These are phyloP conservation scores for Silene coronaria DNA, from an alignment of 179 eudicot genomes.

Conservation along the genomic window DNA sequence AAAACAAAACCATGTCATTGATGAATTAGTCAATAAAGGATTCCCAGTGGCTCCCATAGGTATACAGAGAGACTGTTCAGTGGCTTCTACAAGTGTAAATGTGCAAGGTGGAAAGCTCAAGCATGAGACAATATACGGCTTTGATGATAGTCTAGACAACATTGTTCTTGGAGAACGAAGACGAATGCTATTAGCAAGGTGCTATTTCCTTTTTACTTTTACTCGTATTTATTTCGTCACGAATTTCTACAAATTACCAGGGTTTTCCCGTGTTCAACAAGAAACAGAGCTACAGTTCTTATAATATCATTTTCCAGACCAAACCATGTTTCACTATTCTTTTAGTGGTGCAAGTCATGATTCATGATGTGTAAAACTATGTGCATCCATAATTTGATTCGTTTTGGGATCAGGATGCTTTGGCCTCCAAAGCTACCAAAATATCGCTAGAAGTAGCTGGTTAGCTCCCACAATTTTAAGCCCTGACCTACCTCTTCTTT, in stretches of 20 bases:
- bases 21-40: slow-evolving; percentile 1
- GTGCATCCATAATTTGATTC: background rate
- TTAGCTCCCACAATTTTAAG: background rate
- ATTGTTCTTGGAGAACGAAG: slow-evolving; percentile 50
- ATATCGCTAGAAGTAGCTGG: background rate
- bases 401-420: background rate
- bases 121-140: slow-evolving; percentile 31
- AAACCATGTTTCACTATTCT: background rate
- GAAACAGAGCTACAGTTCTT: background rate
- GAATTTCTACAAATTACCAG: background rate
- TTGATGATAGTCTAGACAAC: slow-evolving; percentile 54
- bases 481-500: background rate
- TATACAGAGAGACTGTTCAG: slow-evolving; percentile 20
- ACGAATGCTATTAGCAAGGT: slow-evolving; percentile 64
- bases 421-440: background rate
- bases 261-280: background rate
- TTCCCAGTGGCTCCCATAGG: slow-evolving; percentile 20
- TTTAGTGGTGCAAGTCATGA: background rate
- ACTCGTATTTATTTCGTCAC: background rate
- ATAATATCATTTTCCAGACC: background rate
- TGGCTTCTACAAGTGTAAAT: slow-evolving; percentile 18
- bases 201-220: slow-evolving; percentile 3
- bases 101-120: slow-evolving; percentile 25
- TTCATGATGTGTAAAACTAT: background rate
- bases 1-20: slow-evolving; percentile 8